Conservation (phyloP, 495 filamentous ascomycete genomes). For the Trypethelium eluteriae region DNA sequence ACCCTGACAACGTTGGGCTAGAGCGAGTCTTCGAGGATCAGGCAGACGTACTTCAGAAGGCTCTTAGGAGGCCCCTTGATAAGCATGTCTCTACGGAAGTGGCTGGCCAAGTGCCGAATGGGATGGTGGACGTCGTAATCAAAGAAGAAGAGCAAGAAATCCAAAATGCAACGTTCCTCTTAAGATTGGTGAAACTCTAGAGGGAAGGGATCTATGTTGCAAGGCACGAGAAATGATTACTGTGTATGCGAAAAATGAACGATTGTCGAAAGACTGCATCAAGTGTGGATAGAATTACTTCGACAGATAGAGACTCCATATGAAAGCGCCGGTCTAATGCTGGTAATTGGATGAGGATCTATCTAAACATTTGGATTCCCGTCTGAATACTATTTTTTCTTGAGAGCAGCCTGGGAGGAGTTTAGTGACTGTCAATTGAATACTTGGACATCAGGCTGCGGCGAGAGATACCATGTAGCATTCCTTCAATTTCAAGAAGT, state of each 20-base stretch:
- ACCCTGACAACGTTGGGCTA: slow-evolving; percentile 72
- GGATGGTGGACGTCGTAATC: slow-evolving; percentile 56
- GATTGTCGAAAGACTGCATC: too few relatives aligned
- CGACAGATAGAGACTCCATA: neutral
- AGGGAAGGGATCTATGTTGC: neutral
- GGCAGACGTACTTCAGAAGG: slow-evolving; percentile 63
- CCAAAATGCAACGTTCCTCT: slow-evolving; percentile 74
- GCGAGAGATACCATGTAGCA: slow-evolving; percentile 66
- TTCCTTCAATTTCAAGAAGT: slow-evolving; percentile 81
- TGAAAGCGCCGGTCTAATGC: neutral
- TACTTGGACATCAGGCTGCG: too few relatives aligned
- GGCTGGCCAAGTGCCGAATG: slow-evolving; percentile 54
- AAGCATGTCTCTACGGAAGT: slow-evolving; percentile 58
- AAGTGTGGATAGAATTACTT: too few relatives aligned
- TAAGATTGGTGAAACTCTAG: slow-evolving; percentile 71
- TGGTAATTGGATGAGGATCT: too few relatives aligned
- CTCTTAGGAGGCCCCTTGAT: slow-evolving; percentile 69
- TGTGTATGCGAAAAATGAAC: slow-evolving; percentile 1
- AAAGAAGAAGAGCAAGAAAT: slow-evolving; percentile 84
- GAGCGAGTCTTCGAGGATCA: slow-evolving; percentile 65
- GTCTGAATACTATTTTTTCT: slow-evolving; percentile 14
- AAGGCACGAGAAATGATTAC: slow-evolving; percentile 9
- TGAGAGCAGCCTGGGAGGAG: slow-evolving; percentile 16
- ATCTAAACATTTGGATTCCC: neutral
- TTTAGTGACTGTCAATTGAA: neutral